phyloP scores from a whole-genome alignment of 768 basidiomycete species.

The Psilocybe sp. region DNA sequence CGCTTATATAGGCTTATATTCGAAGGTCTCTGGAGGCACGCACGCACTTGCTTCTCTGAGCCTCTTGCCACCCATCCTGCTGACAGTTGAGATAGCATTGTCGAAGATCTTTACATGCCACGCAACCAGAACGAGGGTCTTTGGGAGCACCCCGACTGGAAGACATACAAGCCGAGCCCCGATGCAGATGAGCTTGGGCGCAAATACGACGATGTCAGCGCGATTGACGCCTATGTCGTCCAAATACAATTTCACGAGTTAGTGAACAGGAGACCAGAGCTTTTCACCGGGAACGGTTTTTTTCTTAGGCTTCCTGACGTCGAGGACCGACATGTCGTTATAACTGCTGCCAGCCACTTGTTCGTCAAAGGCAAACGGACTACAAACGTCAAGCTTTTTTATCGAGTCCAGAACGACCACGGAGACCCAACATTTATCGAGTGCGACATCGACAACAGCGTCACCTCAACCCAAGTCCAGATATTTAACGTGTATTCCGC shows the following conservation, averaged over 20 bases:
- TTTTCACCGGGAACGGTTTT: slow-evolving; percentile 6
- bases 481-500: slow-evolving; percentile 1
- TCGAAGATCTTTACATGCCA: too few species aligned
- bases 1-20: too few species aligned
- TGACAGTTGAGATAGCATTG: too few species aligned
- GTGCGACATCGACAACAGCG: neutral
- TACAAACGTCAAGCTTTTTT: slow-evolving; percentile 1
- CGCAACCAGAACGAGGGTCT: neutral
- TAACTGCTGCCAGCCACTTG: slow-evolving; percentile 11
- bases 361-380: slow-evolving; percentile 3
- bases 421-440: neutral
- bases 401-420: slow-evolving; percentile 2
- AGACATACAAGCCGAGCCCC: neutral
- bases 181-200: slow-evolving; percentile 3
- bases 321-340: slow-evolving; percentile 6
- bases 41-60: too few species aligned
- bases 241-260: slow-evolving; percentile 5
- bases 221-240: slow-evolving; percentile 7
- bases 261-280: neutral
- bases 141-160: slow-evolving; percentile 12
- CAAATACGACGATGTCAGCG: slow-evolving; percentile 5
- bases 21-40: too few species aligned
- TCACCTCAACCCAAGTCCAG: neutral
- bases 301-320: slow-evolving; percentile 9
- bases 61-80: too few species aligned